Percentiles rank a stretch among this genome's conserved stretches.
phyloP scores from a whole-genome alignment of 441 rosid genomes.

The Geranium incanum region DNA sequence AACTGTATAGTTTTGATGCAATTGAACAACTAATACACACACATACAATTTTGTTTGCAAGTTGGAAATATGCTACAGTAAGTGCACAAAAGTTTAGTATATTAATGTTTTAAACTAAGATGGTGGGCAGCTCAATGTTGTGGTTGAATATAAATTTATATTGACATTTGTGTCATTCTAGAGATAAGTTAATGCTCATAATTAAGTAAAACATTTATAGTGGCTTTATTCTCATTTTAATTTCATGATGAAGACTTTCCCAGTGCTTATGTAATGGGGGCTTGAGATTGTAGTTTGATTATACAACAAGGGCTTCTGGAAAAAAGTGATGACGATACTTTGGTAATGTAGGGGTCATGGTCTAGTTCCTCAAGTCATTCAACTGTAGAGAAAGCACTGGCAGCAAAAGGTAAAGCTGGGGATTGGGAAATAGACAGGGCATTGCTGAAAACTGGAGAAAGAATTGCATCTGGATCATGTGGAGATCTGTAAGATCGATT shows the following conservation, averaged over 20 bases:
- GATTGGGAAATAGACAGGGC: constrained; percentile 57
- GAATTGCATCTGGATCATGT: constrained; percentile 63
- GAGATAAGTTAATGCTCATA: neutral
- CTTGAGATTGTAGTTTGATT: constrained; percentile 1
- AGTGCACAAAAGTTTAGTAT: neutral
- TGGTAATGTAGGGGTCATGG: constrained; percentile 47
- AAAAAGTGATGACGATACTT: constrained; percentile 16
- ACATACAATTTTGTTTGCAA: neutral
- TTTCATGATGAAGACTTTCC: neutral
- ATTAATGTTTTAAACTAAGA: neutral
- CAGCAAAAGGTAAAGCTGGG: constrained; percentile 27
- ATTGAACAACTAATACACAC: neutral
- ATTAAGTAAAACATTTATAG: neutral
- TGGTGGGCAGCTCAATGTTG: neutral
- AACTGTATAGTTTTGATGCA: neutral
- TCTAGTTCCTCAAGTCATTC: constrained; percentile 43
- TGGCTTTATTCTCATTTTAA: neutral
- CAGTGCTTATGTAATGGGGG: neutral
- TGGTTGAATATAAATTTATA: neutral
- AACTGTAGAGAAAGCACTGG: constrained; percentile 30
- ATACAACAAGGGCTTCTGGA: constrained; percentile 14
- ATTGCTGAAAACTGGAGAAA: constrained; percentile 53
- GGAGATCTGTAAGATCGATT: constrained; percentile 60
- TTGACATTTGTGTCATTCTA: neutral
- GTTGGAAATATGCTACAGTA: neutral